These are phyloP conservation scores for Coniferiporia weirii DNA, from an alignment of 1,284 basidiomycete species.

Conservation along the genomic window DNA sequence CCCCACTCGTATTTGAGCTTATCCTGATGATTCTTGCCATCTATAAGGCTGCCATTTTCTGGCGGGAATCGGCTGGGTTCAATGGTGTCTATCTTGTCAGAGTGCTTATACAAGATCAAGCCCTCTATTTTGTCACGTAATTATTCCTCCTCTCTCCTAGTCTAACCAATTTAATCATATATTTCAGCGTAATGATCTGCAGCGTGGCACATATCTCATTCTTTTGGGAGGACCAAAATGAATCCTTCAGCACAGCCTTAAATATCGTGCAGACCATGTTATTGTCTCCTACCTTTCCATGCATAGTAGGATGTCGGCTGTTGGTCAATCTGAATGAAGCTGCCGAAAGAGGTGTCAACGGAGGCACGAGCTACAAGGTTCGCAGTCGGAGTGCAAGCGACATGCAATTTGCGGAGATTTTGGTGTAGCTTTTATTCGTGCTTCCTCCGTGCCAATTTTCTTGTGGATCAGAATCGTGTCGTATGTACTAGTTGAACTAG, in stretches of 20 bases:
- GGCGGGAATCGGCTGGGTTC: neutral
- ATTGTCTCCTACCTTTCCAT: neutral
- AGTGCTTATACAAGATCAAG: neutral
- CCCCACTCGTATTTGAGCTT: neutral
- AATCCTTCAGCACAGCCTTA: neutral
- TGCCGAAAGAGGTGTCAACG: neutral
- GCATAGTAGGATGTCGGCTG: neutral
- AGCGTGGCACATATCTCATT: neutral
- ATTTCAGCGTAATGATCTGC: neutral
- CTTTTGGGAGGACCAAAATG: neutral
- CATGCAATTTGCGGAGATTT: neutral
- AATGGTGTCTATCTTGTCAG: neutral
- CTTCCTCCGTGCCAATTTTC: no score
- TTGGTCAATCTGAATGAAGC: neutral
- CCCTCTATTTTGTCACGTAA: slow-evolving; percentile 3
- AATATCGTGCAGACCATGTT: neutral
- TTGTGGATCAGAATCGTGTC: no score
- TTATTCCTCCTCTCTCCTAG: neutral
- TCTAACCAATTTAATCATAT: neutral
- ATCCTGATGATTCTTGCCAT: neutral
- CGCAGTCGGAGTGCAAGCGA: neutral
- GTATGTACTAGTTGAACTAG: no score
- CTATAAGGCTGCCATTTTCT: neutral
- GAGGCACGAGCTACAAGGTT: neutral
- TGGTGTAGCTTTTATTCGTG: no score